These are phyloP conservation scores for Quercus alba DNA, from an alignment of 306 rosid genomes.

Conservation along the genomic window DNA sequence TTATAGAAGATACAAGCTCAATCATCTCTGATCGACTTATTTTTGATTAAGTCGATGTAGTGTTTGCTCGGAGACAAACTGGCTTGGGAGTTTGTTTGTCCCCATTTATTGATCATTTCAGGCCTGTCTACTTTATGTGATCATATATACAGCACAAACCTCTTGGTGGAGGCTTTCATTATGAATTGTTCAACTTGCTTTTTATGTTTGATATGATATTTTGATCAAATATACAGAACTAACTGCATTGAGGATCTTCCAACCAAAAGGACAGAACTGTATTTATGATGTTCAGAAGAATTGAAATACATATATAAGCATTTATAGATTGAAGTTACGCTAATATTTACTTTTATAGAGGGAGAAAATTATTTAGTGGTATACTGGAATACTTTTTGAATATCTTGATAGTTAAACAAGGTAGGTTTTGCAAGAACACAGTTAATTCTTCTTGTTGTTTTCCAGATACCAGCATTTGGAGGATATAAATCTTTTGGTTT, in stretches of 20 bases:
- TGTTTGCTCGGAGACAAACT: not conserved
- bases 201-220: not conserved
- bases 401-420: not conserved
- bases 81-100: not conserved
- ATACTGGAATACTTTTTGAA: not conserved
- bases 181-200: not conserved
- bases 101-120: not conserved
- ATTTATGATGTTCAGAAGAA: not conserved
- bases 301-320: not conserved
- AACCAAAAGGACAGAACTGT: too few relatives aligned
- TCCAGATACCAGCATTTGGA: constrained; percentile 90
- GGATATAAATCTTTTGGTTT: constrained; percentile 73
- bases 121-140: not conserved
- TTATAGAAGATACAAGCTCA: not conserved
- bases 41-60: not conserved
- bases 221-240: too few relatives aligned
- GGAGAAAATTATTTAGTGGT: not conserved
- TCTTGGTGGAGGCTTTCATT: not conserved
- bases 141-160: not conserved
- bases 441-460: constrained; percentile 11
- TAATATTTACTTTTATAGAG: not conserved
- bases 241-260: too few relatives aligned
- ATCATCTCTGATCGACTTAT: not conserved
- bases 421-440: not conserved
- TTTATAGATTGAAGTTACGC: not conserved